Conservation (phyloP, 768 basidiomycete species). For the Leccinum uliginosum region DNA sequence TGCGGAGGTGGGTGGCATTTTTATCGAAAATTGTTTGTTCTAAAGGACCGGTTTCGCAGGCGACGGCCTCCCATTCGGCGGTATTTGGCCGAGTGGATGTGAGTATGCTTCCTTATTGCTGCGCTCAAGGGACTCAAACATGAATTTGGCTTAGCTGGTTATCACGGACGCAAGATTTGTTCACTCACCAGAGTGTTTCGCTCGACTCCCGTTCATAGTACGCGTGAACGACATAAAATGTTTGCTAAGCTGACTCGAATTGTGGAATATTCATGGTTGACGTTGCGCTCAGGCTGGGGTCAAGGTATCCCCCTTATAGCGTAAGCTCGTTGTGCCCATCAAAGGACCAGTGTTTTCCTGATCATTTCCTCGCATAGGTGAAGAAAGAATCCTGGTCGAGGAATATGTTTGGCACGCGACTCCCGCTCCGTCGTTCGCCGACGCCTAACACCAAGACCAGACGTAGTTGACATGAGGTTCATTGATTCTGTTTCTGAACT, state of each 20-base stretch:
- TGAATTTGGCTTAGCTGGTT: conserved; percentile 43
- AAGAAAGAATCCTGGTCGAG: conserved; percentile 24
- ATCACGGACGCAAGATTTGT: conserved; percentile 71
- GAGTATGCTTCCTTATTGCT: conserved; percentile 23
- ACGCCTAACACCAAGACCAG: background rate
- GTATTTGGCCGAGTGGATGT: conserved; percentile 72
- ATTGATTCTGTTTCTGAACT: background rate
- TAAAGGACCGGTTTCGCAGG: conserved; percentile 27
- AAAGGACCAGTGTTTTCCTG: background rate
- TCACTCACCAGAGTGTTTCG: conserved; percentile 69
- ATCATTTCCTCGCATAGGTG: conserved; percentile 5
- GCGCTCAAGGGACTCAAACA: background rate
- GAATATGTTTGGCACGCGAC: conserved; percentile 4
- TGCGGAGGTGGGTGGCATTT: conserved; percentile 39
- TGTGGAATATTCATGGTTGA: conserved; percentile 20
- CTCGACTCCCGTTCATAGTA: conserved; percentile 38
- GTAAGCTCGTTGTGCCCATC: conserved; percentile 21
- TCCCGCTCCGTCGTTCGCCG: conserved; percentile 22
- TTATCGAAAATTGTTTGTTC: background rate
- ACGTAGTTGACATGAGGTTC: background rate
- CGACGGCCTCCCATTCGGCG: conserved; percentile 70
- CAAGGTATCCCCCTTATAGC: conserved; percentile 28
- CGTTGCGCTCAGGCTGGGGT: conserved; percentile 20
- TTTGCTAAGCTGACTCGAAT: background rate
- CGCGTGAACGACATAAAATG: background rate